Conservation (phyloP, 2,329 filamentous ascomycete genomes). For the Anisogramma anomala region DNA sequence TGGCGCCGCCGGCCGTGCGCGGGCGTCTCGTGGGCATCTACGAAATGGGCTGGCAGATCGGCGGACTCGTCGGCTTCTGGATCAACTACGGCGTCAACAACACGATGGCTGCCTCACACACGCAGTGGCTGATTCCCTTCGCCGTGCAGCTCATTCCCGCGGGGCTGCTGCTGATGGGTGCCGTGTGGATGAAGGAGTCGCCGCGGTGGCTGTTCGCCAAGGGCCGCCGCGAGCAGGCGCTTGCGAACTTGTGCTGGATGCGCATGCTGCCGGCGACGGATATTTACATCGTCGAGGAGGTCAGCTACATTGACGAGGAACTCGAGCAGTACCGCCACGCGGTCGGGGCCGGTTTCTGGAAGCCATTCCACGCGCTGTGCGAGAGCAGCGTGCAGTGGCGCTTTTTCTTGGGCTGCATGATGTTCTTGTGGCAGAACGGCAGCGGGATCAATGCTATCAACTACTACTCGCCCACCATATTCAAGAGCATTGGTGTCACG, state of each 20-base stretch:
- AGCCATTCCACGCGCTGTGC: slow-evolving; percentile 50
- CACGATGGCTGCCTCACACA: slow-evolving; percentile 32
- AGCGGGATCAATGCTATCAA: slow-evolving; percentile 69
- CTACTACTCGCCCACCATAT: slow-evolving; percentile 61
- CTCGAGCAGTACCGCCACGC: slow-evolving; percentile 51
- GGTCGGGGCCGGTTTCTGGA: slow-evolving; percentile 64
- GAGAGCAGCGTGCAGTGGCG: slow-evolving; percentile 53
- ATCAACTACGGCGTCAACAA: slow-evolving; percentile 52
- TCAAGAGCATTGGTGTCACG: slow-evolving; percentile 39
- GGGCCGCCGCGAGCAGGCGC: slow-evolving; percentile 46
- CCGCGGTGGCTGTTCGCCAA: slow-evolving; percentile 59
- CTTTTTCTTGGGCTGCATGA: slow-evolving; percentile 59
- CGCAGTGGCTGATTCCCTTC: slow-evolving; percentile 55
- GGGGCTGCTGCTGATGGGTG: slow-evolving; percentile 47
- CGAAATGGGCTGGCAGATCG: slow-evolving; percentile 54
- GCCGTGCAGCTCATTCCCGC: slow-evolving; percentile 56
- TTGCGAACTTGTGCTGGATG: slow-evolving; percentile 52
- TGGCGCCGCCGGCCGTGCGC: slow-evolving; percentile 50
- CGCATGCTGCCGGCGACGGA: slow-evolving; percentile 44
- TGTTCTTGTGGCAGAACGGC: slow-evolving; percentile 74
- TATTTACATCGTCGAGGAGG: slow-evolving; percentile 61
- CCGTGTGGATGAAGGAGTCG: slow-evolving; percentile 51
- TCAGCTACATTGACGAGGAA: slow-evolving; percentile 58
- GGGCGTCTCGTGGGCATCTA: slow-evolving; percentile 56
- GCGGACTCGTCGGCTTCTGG: slow-evolving; percentile 53